Evolutionary conservation across 371 early-diverging fungal genomes (phyloP).

Genomic region (Fennellomyces sp.): DNA sequence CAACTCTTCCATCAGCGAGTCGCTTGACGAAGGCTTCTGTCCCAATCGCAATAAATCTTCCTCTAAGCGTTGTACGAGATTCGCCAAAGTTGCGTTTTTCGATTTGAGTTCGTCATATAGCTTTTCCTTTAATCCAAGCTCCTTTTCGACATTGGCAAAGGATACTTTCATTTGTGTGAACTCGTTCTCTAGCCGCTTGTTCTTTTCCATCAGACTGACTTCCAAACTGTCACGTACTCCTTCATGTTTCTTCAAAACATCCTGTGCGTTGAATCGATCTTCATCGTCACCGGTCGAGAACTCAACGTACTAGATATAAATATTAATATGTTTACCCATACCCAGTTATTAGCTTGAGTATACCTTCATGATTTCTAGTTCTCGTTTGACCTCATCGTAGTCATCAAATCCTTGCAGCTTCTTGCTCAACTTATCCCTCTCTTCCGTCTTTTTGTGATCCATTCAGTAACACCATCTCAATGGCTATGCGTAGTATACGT

Average conservation of each 20-base stretch:
- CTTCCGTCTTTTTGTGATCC: constrained; percentile 39
- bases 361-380: constrained; percentile 86
- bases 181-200: constrained; percentile 79
- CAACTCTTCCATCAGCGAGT: constrained; percentile 16
- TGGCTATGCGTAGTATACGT: constrained; percentile 5
- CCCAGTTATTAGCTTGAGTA: too few relatives aligned
- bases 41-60: constrained; percentile 71
- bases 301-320: constrained; percentile 40
- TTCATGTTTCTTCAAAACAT: constrained; percentile 34
- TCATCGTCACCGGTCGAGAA: constrained; percentile 51
- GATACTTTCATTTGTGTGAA: constrained; percentile 70
- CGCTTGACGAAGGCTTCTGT: constrained; percentile 15
- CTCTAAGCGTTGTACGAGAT: constrained; percentile 69
- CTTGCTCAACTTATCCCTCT: constrained; percentile 50
- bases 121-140: constrained; percentile 30
- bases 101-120: constrained; percentile 31
- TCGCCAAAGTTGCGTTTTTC: constrained; percentile 50
- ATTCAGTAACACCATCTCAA: constrained; percentile 1
- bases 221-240: constrained; percentile 60
- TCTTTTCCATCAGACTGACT: constrained; percentile 79
- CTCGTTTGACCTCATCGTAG: constrained; percentile 86
- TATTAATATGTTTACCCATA: background rate
- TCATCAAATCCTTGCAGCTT: constrained; percentile 64
- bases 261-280: constrained; percentile 38
- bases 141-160: constrained; percentile 37